Percentiles rank a stretch among this genome's conserved stretches.
Evolutionary conservation across 768 basidiomycete species (phyloP).

Genomic region (Suillus hirtellus): DNA sequence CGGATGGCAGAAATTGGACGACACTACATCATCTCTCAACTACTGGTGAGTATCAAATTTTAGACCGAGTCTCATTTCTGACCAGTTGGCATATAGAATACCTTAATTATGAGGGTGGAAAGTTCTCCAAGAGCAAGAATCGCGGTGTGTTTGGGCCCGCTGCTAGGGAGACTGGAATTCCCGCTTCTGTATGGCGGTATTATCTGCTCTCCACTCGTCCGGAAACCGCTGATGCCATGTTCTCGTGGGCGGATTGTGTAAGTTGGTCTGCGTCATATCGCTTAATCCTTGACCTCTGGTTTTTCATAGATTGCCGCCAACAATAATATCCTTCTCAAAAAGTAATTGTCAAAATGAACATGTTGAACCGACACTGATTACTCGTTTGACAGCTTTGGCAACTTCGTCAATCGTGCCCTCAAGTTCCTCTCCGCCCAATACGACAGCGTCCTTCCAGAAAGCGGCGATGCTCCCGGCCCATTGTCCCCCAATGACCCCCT

Average conservation of each 20-base stretch:
- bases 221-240: slow-evolving; percentile 92
- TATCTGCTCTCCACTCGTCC: slow-evolving; percentile 92
- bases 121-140: slow-evolving; percentile 97
- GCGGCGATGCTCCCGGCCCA: slow-evolving; percentile 67
- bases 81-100: slow-evolving; percentile 60
- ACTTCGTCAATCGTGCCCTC: slow-evolving; percentile 93
- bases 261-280: slow-evolving; percentile 33
- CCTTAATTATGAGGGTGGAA: slow-evolving; percentile 96
- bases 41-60: slow-evolving; percentile 62
- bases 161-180: slow-evolving; percentile 91
- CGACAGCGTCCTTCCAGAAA: slow-evolving; percentile 76
- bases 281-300: slow-evolving; percentile 8
- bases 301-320: slow-evolving; percentile 75
- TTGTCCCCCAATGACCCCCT: slow-evolving; percentile 64
- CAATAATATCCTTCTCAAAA: slow-evolving; percentile 92
- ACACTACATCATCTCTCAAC: slow-evolving; percentile 92
- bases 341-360: slow-evolving; percentile 46
- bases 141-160: slow-evolving; percentile 96
- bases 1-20: slow-evolving; percentile 91
- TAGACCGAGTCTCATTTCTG: not conserved
- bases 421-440: slow-evolving; percentile 92
- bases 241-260: slow-evolving; percentile 95
- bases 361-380: not conserved
- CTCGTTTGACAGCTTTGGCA: slow-evolving; percentile 70
- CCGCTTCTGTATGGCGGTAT: slow-evolving; percentile 95